phyloP scores from a whole-genome alignment of 2,329 filamentous ascomycete species.

The Nemania sp. region DNA sequence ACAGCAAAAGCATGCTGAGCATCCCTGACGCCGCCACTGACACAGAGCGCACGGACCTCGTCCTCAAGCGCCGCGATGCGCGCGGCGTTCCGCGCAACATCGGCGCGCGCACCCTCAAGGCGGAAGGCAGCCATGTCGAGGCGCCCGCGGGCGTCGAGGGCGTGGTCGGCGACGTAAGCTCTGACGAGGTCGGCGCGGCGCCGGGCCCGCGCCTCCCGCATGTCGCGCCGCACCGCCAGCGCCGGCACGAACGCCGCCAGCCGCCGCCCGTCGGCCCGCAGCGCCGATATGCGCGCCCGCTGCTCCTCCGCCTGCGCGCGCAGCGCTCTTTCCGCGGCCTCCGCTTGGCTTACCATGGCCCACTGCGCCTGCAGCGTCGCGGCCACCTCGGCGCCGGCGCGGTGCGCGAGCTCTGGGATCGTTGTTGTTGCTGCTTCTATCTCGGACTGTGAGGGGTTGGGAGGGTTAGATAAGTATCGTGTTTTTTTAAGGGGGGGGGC shows the following conservation, averaged over 20 bases:
- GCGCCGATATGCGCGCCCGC: conserved; percentile 7
- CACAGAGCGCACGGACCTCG: conserved; percentile 14
- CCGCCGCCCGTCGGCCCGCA: conserved; percentile 10
- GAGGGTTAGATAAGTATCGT: not conserved
- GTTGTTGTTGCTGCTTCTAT: conserved; percentile 20
- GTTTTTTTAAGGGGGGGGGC: too few species aligned
- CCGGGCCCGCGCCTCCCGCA: not conserved
- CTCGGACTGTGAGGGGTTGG: conserved; percentile 24
- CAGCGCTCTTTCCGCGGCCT: conserved; percentile 13
- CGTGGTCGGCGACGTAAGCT: conserved; percentile 17
- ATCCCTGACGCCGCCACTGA: conserved; percentile 10
- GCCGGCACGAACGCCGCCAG: conserved; percentile 18
- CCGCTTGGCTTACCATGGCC: not conserved
- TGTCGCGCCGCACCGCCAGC: conserved; percentile 17
- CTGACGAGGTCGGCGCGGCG: not conserved
- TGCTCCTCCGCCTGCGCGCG: conserved; percentile 16
- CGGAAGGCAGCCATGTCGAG: conserved; percentile 19
- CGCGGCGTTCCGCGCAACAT: not conserved
- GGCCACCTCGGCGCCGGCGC: not conserved
- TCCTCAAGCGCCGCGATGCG: conserved; percentile 8
- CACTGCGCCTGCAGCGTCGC: conserved; percentile 21
- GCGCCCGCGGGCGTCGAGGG: conserved; percentile 17
- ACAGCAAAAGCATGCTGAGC: conserved; percentile 17
- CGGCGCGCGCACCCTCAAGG: not conserved
- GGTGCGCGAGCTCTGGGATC: not conserved